Base-by-base conservation (phyloP, 23 red algal genomes). In the Gracilaria gracilis region DNA sequence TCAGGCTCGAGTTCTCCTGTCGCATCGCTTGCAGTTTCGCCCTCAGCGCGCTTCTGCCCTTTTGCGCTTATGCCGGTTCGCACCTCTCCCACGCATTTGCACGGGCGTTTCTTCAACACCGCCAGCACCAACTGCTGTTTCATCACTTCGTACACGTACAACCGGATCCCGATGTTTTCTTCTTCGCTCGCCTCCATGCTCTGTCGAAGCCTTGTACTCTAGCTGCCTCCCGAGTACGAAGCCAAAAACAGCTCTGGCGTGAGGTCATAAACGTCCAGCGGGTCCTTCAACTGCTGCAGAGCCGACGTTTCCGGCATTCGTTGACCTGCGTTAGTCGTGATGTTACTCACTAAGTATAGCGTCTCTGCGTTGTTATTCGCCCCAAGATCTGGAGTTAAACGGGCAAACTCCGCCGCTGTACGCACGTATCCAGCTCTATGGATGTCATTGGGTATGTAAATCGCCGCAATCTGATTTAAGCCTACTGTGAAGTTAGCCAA, bases 391-490 rank as follows among this genome's bases (percentile, higher is more conserved):
- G 88, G 76, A 1, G 65, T 83, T 61, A 85, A 54, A 57, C 61
- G 75, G 32, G 89, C 79, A 21, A 85, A 67, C 19, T 44, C 61
- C 9, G 77, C 50, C 17, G 80, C 89, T 13, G 80, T 93, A 49
- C 80, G 65, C 23, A 93, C 70, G 57, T 83, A 93, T 38, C 81
- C 69, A 7, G 58, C 89, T 36, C 89, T 93, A 33, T 93, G 89
- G 32, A 83, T 83, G 14, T 62, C 53, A 59, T 82, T 93, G 20
- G 89, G 89, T 21, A 85, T 64, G 1, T 79, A 79, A 62, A 85
- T 93, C 25, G 44, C 78, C 37, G 79, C 80, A 47, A 93, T 65
- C 44, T 84, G 89, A 64, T 93, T 84, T 39, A 85, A 28, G 4
- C 79, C 65, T 28, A 23, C 62, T 1, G 89, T 93, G 38, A 84